Conservation (phyloP, 192 early-diverging fungal genomes). For the Jimgerdemannia flammicorona region DNA sequence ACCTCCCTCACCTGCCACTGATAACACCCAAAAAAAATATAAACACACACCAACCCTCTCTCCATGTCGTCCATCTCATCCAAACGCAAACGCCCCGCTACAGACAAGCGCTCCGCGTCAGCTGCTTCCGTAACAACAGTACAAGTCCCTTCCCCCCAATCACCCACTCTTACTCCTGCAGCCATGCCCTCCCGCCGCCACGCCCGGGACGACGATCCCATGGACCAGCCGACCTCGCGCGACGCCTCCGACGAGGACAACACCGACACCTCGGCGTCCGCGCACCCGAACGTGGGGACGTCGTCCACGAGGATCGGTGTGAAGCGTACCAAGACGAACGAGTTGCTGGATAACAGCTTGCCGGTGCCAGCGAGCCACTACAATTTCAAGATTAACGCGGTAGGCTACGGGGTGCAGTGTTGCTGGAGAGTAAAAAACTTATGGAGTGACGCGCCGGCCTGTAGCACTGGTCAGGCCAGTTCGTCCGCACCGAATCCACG, state of each 20-base stretch:
- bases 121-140: background rate
- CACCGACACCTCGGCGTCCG: background rate
- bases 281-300: background rate
- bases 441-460: no score
- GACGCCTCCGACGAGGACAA: conserved; percentile 8
- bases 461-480: no score
- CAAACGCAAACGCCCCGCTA: background rate
- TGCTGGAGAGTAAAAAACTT: no score
- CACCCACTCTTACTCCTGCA: background rate
- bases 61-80: background rate
- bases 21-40: no score
- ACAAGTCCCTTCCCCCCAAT: background rate
- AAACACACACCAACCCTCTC: no score
- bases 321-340: background rate
- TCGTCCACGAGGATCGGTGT: background rate
- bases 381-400: conserved; percentile 19
- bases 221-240: conserved; percentile 1
- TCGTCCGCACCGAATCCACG: no score
- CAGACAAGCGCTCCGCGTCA: background rate
- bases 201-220: background rate
- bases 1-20: no score
- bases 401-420: background rate
- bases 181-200: background rate
- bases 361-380: background rate
- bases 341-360: background rate